phyloP scores from a whole-genome alignment of 2,329 filamentous ascomycete genomes.

The Colletotrichum tropicale region DNA sequence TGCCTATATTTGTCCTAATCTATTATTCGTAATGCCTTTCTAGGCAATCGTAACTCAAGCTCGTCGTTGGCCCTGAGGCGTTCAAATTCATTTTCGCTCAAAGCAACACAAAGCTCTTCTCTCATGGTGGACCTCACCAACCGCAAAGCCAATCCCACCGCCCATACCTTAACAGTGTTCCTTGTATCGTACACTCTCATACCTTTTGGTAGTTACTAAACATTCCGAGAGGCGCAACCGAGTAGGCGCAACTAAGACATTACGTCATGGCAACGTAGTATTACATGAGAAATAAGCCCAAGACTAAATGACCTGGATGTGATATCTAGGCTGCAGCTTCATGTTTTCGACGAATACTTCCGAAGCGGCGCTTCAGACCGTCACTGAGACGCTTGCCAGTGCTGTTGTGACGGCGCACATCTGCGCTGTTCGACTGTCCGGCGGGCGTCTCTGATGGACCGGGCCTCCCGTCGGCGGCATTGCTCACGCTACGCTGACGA shows the following conservation, averaged over 20 bases:
- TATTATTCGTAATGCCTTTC: background rate
- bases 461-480: conserved; percentile 30
- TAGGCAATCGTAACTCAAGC: background rate
- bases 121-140: background rate
- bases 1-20: background rate
- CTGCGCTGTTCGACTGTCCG: conserved; percentile 25
- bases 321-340: conserved; percentile 9
- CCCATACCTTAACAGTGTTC: background rate
- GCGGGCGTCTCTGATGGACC: conserved; percentile 21
- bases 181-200: background rate
- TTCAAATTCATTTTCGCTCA: background rate
- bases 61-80: background rate
- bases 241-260: background rate
- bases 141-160: background rate
- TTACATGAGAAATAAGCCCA: background rate
- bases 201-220: background rate
- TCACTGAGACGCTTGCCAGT: conserved; percentile 51
- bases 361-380: conserved; percentile 58
- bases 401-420: conserved; percentile 42
- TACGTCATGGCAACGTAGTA: background rate
- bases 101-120: background rate
- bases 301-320: background rate
- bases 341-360: conserved; percentile 54
- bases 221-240: background rate
- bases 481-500: conserved; percentile 51